A percentile compares a stretch with the other conserved stretches of the same genome.
These are phyloP conservation scores for Aspergillus sp. DNA, from an alignment of 2,329 filamentous ascomycete species.

Conservation along the genomic window DNA sequence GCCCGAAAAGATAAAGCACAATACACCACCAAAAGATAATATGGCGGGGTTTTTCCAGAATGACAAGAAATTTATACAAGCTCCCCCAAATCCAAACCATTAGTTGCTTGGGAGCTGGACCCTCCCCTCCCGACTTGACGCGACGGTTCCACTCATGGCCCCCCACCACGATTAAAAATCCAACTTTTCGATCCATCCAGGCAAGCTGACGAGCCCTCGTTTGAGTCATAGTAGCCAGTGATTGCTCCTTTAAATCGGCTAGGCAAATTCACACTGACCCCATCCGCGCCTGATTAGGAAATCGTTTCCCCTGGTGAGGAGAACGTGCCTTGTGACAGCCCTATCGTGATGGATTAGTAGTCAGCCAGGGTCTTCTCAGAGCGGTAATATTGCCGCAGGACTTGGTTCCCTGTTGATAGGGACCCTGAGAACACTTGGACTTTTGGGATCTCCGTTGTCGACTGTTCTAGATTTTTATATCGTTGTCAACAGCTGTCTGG, in stretches of 20 bases:
- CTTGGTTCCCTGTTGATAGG: no score
- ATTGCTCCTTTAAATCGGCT: neutral
- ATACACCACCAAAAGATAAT: neutral
- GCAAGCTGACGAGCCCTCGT: neutral
- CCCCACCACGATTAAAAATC: conserved; percentile 12
- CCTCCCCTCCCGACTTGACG: neutral
- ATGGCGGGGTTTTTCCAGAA: neutral
- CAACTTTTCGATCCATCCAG: conserved; percentile 5
- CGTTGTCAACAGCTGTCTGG: no score
- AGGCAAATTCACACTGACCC: neutral
- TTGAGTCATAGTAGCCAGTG: neutral
- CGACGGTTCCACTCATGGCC: neutral
- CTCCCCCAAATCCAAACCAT: neutral
- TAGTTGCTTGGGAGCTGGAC: no score
- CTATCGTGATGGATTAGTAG: no score
- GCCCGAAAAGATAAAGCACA: neutral
- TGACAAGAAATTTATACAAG: neutral
- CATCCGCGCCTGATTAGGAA: neutral
- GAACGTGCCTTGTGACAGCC: no score
- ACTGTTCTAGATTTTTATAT: no score
- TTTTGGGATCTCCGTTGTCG: no score
- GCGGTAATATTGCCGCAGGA: no score
- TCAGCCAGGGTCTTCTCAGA: no score
- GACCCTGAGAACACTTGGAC: no score
- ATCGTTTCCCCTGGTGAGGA: neutral